Percentiles rank a stretch among this genome's conserved stretches.
These are phyloP conservation scores for Anisodus acutangulus DNA, from an alignment of 257 asterid genomes.

Conservation along the genomic window DNA sequence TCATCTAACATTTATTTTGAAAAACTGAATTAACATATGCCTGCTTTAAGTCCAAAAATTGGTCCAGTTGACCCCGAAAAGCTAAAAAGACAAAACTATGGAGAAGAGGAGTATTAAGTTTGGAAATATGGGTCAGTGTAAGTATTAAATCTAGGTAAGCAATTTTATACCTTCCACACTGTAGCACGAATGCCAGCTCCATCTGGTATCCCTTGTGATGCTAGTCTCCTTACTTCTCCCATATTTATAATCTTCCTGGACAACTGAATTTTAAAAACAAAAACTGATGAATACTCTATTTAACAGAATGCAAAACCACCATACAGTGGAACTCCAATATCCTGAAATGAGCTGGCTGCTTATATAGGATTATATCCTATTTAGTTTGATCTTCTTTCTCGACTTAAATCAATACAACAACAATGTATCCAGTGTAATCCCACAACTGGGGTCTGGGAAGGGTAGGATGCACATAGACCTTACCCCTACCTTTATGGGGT, in stretches of 20 bases:
- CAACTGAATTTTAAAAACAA: conserved; percentile 47
- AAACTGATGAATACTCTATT: conserved; percentile 12
- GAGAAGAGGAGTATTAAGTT: not conserved
- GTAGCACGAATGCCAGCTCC: conserved; percentile 88
- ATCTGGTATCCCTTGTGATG: conserved; percentile 87
- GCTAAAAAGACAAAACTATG: not conserved
- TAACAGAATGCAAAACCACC: conserved; percentile 26
- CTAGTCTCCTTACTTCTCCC: conserved; percentile 82
- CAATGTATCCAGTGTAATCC: too few relatives aligned
- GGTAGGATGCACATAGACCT: too few relatives aligned
- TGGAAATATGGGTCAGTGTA: not conserved
- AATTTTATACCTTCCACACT: conserved; percentile 83
- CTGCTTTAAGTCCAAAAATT: not conserved
- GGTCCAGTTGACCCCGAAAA: not conserved
- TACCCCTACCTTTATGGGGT: too few relatives aligned
- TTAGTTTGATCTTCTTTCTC: not conserved
- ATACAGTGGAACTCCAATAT: not conserved
- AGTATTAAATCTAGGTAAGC: not conserved
- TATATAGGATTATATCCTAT: not conserved
- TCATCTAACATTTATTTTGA: not conserved
- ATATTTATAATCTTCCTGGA: conserved; percentile 78
- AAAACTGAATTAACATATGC: not conserved
- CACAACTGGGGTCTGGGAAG: too few relatives aligned
- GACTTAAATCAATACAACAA: not conserved
- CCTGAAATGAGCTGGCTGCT: not conserved